Base-by-base conservation (phyloP, 371 early-diverging fungal species). In the Cladochytrium tenue region DNA sequence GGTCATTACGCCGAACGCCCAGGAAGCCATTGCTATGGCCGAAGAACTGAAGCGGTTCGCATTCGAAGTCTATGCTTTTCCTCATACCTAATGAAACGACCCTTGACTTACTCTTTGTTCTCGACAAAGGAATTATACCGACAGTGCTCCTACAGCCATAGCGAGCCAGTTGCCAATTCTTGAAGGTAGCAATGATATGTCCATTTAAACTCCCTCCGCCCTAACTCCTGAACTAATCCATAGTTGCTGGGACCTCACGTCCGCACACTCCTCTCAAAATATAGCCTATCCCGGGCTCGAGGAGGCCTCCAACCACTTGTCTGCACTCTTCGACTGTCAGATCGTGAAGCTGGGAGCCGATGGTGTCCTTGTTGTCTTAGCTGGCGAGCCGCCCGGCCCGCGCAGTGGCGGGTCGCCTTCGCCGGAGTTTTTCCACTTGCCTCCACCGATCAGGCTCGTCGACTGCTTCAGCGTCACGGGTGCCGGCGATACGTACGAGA, bases 391-490 rank as follows among this genome's bases (percentile, higher is more conserved):
- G 13, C 7, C 36, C 31, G 27, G 15, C 3, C 2, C 36, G 10
- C 27, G 28, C 3, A 25, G 31, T 35, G 32, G 51, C 15, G 26
- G 26, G 10, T 10, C 15, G 10, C 15, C 20, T 15, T 13, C 7
- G 55, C 20, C 26, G 30, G 55, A 20, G 10, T 26, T 58, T 20
- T 32, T 1, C 17, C 52, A 58, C n/a, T 5, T 62, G 1, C 25
- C 0, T 15, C 70, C 67, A 10, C 51, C 4, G 32, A 27, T 32
- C 5, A 53, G 27, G 1, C 35, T 58, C 13, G 31, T 23, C 2
- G 33, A 51, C 1, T 51, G 63, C 53, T 70, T 75, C 25, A 69
- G 69, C 58, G 78, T 75, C 10, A 78, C 75, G 3, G 78, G 78
- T 1, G 78, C 78, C 1, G 78, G 78, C 0, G 78, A 78, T 58